Conservation (phyloP, 768 basidiomycete species). For the Suillus luteus region DNA sequence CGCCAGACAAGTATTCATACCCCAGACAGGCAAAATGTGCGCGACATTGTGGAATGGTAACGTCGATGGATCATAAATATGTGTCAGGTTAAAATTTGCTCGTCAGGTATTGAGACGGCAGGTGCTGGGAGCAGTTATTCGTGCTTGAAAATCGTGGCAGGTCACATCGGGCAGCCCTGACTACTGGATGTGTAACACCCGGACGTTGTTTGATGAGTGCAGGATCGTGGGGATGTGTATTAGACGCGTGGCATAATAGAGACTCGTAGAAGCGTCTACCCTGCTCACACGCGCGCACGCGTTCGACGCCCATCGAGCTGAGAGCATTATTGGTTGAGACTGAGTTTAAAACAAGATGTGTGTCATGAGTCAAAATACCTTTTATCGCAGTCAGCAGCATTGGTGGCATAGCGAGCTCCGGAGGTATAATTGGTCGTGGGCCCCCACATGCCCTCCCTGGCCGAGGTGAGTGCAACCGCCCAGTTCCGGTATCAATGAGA, state of each 20-base stretch:
- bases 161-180: neutral
- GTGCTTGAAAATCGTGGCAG: neutral
- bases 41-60: neutral
- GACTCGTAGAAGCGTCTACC: neutral
- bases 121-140: neutral
- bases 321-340: neutral
- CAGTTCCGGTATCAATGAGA: conserved; percentile 4
- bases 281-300: neutral
- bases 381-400: neutral
- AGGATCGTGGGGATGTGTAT: conserved; percentile 2
- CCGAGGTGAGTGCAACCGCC: neutral
- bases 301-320: neutral
- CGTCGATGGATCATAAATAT: neutral
- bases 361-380: neutral
- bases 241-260: neutral
- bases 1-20: conserved; percentile 20
- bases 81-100: neutral
- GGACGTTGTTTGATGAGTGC: neutral
- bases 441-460: neutral
- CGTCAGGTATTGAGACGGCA: neutral
- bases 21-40: conserved; percentile 22
- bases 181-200: neutral
- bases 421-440: conserved; percentile 1
- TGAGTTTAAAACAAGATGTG: neutral
- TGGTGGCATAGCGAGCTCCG: neutral